Percentiles rank a stretch among this genome's conserved stretches.
Evolutionary conservation across 441 rosid species (phyloP).

Genomic region (Arabidopsis hybrid): DNA sequence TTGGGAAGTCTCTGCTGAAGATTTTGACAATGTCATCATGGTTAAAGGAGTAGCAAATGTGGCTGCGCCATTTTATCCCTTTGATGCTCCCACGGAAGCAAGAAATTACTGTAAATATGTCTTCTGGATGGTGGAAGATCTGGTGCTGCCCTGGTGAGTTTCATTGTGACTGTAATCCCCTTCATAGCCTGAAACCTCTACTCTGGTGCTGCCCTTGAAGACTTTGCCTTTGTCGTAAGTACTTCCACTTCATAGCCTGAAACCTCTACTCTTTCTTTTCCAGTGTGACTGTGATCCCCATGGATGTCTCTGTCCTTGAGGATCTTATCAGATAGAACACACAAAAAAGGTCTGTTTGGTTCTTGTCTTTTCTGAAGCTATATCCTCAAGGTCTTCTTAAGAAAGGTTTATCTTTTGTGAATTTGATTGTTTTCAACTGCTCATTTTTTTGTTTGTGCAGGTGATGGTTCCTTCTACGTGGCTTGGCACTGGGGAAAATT

Average conservation of each 20-base stretch:
- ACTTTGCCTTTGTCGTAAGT: no score
- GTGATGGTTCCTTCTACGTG: constrained; percentile 87
- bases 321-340: no score
- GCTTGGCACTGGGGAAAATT: constrained; percentile 87
- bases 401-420: neutral
- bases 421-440: constrained; percentile 25
- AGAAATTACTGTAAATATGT: constrained; percentile 87
- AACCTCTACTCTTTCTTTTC: no score
- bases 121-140: constrained; percentile 99
- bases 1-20: constrained; percentile 95
- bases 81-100: constrained; percentile 78
- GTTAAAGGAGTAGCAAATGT: constrained; percentile 86
- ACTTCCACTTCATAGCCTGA: no score
- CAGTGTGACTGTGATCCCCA: no score
- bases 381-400: no score
- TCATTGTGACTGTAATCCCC: neutral
- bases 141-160: constrained; percentile 91
- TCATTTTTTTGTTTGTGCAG: constrained; percentile 49
- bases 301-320: no score
- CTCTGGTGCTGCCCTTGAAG: no score
- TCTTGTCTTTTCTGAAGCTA: no score
- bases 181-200: no score
- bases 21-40: constrained; percentile 77
- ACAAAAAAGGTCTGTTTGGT: no score
- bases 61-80: constrained; percentile 89